phyloP scores from a whole-genome alignment of 495 filamentous ascomycete species.

The Aspergillus funiculosus region DNA sequence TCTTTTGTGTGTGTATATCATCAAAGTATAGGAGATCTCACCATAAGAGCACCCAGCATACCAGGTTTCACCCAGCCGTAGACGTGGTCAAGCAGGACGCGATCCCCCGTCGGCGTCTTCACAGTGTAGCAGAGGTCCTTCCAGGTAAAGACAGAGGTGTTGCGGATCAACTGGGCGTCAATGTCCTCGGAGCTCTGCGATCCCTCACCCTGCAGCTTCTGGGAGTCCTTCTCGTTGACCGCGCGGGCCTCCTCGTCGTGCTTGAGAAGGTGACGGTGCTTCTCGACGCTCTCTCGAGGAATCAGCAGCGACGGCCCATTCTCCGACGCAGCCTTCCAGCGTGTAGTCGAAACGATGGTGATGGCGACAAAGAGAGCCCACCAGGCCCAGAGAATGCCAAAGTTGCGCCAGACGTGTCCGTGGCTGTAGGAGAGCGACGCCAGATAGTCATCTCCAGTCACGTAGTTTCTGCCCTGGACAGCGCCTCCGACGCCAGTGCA shows the following conservation, averaged over 20 bases:
- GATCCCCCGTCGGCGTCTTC: constrained; percentile 35
- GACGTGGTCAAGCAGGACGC: constrained; percentile 63
- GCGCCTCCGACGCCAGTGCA: constrained; percentile 52
- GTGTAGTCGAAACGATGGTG: constrained; percentile 34
- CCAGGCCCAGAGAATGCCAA: constrained; percentile 43
- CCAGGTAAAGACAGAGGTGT: constrained; percentile 55
- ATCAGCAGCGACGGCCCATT: constrained; percentile 33
- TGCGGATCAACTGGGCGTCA: constrained; percentile 34
- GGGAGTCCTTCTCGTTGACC: constrained; percentile 17
- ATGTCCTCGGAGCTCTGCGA: constrained; percentile 12
- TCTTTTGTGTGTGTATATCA: not conserved
- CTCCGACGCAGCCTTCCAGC: constrained; percentile 32
- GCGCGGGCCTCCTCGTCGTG: constrained; percentile 33
- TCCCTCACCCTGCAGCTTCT: not conserved
- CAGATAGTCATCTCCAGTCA: constrained; percentile 46
- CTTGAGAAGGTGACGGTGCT: constrained; percentile 11
- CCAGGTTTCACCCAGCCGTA: constrained; percentile 91
- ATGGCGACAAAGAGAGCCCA: constrained; percentile 37
- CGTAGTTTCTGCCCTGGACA: constrained; percentile 34
- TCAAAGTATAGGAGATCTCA: not conserved
- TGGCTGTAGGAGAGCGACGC: constrained; percentile 44
- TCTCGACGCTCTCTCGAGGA: constrained; percentile 32
- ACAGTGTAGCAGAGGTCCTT: constrained; percentile 53
- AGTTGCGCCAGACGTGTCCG: constrained; percentile 43
- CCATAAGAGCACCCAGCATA: constrained; percentile 63